Evolutionary conservation across 1,284 basidiomycete species (phyloP), one percentile per base, ranked within the genome.

Genomic region (Heterobasidion parviporum): DNA sequence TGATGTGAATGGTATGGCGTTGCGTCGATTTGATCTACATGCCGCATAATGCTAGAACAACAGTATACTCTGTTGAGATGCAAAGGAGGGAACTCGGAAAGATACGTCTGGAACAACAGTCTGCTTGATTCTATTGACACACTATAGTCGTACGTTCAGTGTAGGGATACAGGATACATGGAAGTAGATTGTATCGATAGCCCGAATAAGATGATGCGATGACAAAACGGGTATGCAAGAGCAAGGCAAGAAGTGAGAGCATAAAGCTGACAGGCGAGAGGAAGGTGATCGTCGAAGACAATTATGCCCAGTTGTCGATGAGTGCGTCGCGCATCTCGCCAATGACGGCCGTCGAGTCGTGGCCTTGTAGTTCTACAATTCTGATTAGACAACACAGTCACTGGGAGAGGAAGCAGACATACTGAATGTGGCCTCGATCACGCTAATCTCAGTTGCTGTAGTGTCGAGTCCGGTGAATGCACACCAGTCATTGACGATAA

Each of bases 401-500:
- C 35, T 41, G n/a, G 57, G 33, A 59, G n/a, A 45, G 55, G 33
- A 50, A 18, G 54, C 33, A 41, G 50, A 79, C 90, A 66, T 64
- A 93, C 92, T 95, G 82, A 99, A 99, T 41, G 94, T 83, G 41
- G 94, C 94, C 71, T 99, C 97, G 63, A 99, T 97, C 53, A 99
- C 97, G 65, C 88, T 92, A 69, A 98, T 92, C 74, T 99, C 97
- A 54, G 96, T 98, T 16, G 97, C 97, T 20, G 96, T 98, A 56
- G 96, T 97, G 69, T 98, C 94, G 46, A 96, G 79, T 45, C 94
- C 94, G 34, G 92, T 93, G 72, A 99, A 99, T 15, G 97, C 96
- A 74, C 91, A 94, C 94, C 95, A 99, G 72, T 99, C 95, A 68
- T 99, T 99, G 58, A 98, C 97, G 56, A 99, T 92, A 52, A 99